These are phyloP conservation scores for Xylaria sp. DNA, from an alignment of 2,329 filamentous ascomycete genomes.

Conservation along the genomic window DNA sequence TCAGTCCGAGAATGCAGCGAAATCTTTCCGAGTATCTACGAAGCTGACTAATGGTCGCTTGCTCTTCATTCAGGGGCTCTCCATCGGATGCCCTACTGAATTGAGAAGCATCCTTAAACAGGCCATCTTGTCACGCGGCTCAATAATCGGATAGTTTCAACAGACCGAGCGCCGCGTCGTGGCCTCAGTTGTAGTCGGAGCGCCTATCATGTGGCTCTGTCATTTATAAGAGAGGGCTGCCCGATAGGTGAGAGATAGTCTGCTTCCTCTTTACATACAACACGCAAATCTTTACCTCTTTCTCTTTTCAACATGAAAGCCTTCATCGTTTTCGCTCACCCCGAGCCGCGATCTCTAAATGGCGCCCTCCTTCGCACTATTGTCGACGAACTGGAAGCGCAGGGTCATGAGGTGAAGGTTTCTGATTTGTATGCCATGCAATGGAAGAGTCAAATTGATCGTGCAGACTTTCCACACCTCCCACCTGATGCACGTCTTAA, in stretches of 20 bases:
- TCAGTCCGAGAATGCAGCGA: not conserved
- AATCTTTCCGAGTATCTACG: constrained; percentile 1
- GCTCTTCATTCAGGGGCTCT: not conserved
- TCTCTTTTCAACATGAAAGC: constrained; percentile 10
- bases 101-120: not conserved
- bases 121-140: not conserved
- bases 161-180: not conserved
- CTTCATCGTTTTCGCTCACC: constrained; percentile 24
- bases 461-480: constrained; percentile 15
- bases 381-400: constrained; percentile 4
- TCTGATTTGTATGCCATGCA: constrained; percentile 23
- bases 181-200: not conserved
- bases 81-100: not conserved
- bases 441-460: constrained; percentile 22
- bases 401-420: constrained; percentile 17
- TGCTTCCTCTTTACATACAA: not conserved
- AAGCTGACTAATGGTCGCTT: not conserved
- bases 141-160: not conserved
- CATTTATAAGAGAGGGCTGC: not conserved
- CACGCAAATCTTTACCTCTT: not conserved
- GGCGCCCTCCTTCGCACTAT: constrained; percentile 4
- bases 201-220: too few relatives aligned
- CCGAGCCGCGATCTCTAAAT: constrained; percentile 22
- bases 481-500: constrained; percentile 12
- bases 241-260: not conserved